phyloP scores from a whole-genome alignment of 2,329 filamentous ascomycete genomes.

The Thielaviopsis ethacetica region DNA sequence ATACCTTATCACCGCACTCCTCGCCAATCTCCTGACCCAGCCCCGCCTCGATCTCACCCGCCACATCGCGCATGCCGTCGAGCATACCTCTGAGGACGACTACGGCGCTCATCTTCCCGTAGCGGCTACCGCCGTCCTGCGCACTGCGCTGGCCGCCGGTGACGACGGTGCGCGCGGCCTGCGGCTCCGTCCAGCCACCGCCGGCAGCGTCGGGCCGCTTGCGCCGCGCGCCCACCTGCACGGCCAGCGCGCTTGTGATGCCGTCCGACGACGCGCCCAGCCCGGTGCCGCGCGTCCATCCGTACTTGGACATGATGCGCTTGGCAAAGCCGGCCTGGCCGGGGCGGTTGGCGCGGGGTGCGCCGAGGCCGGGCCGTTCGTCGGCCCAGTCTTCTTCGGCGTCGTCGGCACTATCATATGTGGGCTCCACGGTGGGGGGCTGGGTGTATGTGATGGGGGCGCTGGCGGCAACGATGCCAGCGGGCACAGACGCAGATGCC shows the following conservation, averaged over 20 bases:
- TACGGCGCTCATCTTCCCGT: conserved; percentile 64
- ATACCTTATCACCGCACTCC: conserved; percentile 67
- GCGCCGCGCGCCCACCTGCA: conserved; percentile 73
- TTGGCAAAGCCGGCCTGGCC: conserved; percentile 75
- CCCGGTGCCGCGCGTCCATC: conserved; percentile 77
- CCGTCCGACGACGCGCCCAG: conserved; percentile 69
- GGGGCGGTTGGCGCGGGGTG: conserved; percentile 46
- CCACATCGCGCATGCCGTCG: conserved; percentile 59
- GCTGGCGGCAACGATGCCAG: conserved; percentile 38
- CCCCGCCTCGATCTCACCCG: conserved; percentile 56
- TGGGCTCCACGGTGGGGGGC: background rate
- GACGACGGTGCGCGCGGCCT: conserved; percentile 54
- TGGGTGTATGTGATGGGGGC: conserved; percentile 36
- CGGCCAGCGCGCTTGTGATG: conserved; percentile 68
- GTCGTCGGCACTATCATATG: conserved; percentile 17
- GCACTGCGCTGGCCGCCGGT: conserved; percentile 53
- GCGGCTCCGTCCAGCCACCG: conserved; percentile 57
- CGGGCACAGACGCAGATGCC: conserved; percentile 9
- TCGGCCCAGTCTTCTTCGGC: conserved; percentile 18
- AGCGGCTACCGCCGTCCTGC: conserved; percentile 27
- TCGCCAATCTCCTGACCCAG: conserved; percentile 92
- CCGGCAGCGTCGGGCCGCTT: conserved; percentile 65
- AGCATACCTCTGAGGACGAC: conserved; percentile 75
- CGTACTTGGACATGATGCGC: conserved; percentile 82
- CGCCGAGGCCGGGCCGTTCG: conserved; percentile 14